phyloP scores from a whole-genome alignment of 1,284 basidiomycete species.

The Apiotrichum brassicae region DNA sequence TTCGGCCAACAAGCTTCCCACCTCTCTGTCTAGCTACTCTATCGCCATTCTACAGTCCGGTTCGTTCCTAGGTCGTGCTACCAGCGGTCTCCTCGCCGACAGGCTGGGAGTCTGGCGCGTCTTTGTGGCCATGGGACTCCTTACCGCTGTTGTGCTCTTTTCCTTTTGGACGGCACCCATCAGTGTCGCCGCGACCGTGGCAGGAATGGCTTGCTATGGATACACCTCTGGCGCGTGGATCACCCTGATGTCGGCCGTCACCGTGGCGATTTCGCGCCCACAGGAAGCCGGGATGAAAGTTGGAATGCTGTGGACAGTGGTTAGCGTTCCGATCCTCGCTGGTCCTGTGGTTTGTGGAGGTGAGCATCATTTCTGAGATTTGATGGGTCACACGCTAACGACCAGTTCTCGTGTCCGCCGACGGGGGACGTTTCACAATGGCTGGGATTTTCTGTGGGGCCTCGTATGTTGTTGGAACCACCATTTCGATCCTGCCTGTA shows the following conservation, averaged over 20 bases:
- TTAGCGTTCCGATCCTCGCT: constrained; percentile 26
- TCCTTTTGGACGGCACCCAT: constrained; percentile 25
- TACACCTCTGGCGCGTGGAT: constrained; percentile 36
- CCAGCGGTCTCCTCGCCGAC: constrained; percentile 21
- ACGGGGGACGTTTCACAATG: constrained; percentile 22
- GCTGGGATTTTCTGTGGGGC: constrained; percentile 34
- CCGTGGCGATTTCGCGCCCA: constrained; percentile 32
- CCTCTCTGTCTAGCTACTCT: constrained; percentile 11
- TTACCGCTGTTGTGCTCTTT: constrained; percentile 13
- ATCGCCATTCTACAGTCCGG: constrained; percentile 24
- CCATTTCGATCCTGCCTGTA: no score
- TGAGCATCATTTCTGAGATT: constrained; percentile 12
- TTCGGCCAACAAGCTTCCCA: constrained; percentile 6
- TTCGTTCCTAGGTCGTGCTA: constrained; percentile 19
- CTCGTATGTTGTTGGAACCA: constrained; percentile 26
- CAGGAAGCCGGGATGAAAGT: constrained; percentile 39
- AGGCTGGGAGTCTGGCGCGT: constrained; percentile 20
- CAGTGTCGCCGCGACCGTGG: constrained; percentile 15
- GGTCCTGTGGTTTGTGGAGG: constrained; percentile 38
- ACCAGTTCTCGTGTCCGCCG: constrained; percentile 21
- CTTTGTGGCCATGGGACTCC: constrained; percentile 13
- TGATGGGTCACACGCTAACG: not conserved
- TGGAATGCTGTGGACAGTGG: constrained; percentile 39
- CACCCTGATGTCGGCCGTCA: constrained; percentile 35
- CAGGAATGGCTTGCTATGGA: constrained; percentile 37